A percentile compares a stretch with the other conserved stretches of the same genome.
Conservation (phyloP, 148 eudicot genomes). For the Camellia granthamiana region DNA sequence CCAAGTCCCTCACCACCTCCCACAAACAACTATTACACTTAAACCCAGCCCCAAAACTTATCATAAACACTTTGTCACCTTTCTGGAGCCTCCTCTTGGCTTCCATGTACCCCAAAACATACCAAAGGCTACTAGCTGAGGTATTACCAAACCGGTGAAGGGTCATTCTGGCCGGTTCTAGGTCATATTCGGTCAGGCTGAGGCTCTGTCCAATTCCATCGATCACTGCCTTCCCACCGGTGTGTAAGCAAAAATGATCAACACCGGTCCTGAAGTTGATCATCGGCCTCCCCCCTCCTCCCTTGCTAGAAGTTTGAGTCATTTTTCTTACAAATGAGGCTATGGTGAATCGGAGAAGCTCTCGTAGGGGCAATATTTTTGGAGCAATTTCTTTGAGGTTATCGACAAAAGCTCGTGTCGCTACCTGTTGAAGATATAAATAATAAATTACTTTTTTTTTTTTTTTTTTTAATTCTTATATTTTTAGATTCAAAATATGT, state of each 20-base stretch:
- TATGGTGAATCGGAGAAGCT: not conserved
- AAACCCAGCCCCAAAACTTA: conserved; percentile 63
- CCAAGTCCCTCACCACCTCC: conserved; percentile 66
- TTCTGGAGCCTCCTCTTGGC: conserved; percentile 51
- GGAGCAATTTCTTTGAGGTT: conserved; percentile 13
- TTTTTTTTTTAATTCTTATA: too few relatives aligned
- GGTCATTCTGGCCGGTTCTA: conserved; percentile 69
- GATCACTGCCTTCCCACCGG: conserved; percentile 61
- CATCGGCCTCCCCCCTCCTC: not conserved
- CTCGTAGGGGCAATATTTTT: conserved; percentile 10
- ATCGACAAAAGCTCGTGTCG: conserved; percentile 18
- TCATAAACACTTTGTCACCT: conserved; percentile 51
- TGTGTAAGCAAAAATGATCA: conserved; percentile 60
- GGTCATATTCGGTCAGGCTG: conserved; percentile 29
- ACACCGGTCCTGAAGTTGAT: conserved; percentile 49
- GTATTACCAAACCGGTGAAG: conserved; percentile 61
- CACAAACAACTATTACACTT: conserved; percentile 74
- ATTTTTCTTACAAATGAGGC: not conserved
- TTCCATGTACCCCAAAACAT: conserved; percentile 58
- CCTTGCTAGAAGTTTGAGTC: not conserved
- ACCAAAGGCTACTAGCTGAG: conserved; percentile 62
- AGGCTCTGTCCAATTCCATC: conserved; percentile 52
- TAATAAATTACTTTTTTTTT: too few relatives aligned
- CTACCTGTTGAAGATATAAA: not conserved
- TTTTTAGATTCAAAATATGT: too few relatives aligned